phyloP scores from a whole-genome alignment of 139 green algal species.

The Coelastrella sp. region DNA sequence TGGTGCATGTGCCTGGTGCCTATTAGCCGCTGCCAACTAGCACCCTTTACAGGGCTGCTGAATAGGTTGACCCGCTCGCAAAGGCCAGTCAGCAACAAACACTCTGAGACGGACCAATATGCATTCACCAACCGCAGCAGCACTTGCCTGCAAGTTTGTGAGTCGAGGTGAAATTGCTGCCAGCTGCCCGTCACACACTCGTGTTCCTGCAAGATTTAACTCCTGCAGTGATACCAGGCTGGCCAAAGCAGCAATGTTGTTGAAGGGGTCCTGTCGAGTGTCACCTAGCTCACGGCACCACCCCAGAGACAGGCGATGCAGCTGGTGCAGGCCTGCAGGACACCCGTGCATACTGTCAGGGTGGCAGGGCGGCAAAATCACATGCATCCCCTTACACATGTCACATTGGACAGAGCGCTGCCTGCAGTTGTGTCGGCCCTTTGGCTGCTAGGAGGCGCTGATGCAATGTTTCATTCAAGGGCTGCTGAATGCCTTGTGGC shows the following conservation, averaged over 20 bases:
- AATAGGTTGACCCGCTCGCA: too few relatives aligned
- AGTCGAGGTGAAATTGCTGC: background rate
- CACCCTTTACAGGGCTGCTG: too few relatives aligned
- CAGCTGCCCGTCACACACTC: slow-evolving; percentile 30
- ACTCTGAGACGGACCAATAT: too few relatives aligned
- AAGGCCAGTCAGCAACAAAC: too few relatives aligned
- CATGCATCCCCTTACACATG: background rate
- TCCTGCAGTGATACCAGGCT: background rate
- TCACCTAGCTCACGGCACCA: slow-evolving; percentile 33
- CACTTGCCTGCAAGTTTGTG: slow-evolving; percentile 1
- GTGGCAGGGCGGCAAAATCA: too few relatives aligned
- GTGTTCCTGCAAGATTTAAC: slow-evolving; percentile 18
- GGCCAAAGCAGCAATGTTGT: slow-evolving; percentile 15
- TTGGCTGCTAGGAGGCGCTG: background rate
- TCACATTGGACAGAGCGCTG: background rate
- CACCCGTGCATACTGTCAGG: background rate
- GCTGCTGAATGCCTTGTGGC: too few relatives aligned
- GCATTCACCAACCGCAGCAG: too few relatives aligned
- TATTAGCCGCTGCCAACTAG: too few relatives aligned
- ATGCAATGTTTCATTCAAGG: too few relatives aligned
- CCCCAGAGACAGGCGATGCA: slow-evolving; percentile 1
- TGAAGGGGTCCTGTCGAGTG: background rate
- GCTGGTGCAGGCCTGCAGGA: slow-evolving; percentile 19
- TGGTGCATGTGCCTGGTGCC: too few relatives aligned
- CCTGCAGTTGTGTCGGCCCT: too few relatives aligned